Base-by-base conservation (phyloP, 192 early-diverging fungal genomes). In the Coemansia sp. region DNA sequence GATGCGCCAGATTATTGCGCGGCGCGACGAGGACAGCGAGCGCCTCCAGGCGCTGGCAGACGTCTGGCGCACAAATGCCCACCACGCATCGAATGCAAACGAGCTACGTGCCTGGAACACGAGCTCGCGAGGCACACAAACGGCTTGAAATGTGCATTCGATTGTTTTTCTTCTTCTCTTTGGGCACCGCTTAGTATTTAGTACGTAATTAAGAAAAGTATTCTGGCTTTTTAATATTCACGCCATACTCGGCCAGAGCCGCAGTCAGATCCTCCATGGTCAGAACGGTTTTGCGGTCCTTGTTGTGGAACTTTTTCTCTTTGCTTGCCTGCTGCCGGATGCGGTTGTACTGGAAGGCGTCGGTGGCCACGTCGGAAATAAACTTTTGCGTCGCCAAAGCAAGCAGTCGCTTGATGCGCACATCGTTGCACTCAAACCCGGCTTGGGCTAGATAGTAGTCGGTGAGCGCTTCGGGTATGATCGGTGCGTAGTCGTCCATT, bases 181-280 rank as follows among this genome's bases (percentile, higher is more conserved):
- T n/a, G n/a, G n/a, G n/a, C n/a, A n/a, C n/a, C n/a, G n/a, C n/a
- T n/a, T n/a, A n/a, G n/a, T 53, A 39, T 28, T 26, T 45, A 45
- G 22, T 21, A 5, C 25, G 4, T 4, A 42, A 34, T 80, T 63
- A 92, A 21, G 84, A 69, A 70, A 79, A 96, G 73, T 93, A 95
- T 15, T 98, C 94, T 7, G 94, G 96, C 53, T 97, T 98, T 62
- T 90, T 92, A 47, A 95, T 82, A 53, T 93, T 95, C 49, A 98
- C 86, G 30, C 96, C 96, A 50, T 97, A 92, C 61, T 95, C 93
- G 0, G 84, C 78, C 29, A 97, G 67, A 5, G 94, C 96, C 14
- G 86, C 83, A 6, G 90, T 82, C 40, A 98, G 77, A 64, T 97
- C 96, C 30, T 98, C 94, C 84, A 95, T 89, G 12, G 84, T 94